These are phyloP conservation scores for Incumbomyces delicatus DNA, from an alignment of 2,329 filamentous ascomycete genomes.

Conservation along the genomic window DNA sequence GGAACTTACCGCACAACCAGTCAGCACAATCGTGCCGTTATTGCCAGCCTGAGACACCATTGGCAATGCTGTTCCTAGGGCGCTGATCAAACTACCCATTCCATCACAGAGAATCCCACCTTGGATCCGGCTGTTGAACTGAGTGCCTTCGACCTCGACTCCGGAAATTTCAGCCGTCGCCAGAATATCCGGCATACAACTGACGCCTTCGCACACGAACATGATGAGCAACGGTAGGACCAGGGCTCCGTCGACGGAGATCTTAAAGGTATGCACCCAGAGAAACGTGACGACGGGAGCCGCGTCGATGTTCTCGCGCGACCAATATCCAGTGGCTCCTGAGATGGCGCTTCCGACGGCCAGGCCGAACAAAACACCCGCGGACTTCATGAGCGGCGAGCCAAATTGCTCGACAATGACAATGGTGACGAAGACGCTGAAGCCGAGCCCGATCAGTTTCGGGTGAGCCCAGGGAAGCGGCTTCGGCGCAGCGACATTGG, in stretches of 20 bases:
- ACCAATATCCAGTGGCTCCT: slow-evolving; percentile 68
- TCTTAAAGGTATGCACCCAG: slow-evolving; percentile 68
- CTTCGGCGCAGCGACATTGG: slow-evolving; percentile 57
- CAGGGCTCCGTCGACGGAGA: slow-evolving; percentile 61
- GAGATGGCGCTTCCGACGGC: slow-evolving; percentile 70
- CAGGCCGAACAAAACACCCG: slow-evolving; percentile 64
- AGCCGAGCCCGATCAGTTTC: slow-evolving; percentile 69
- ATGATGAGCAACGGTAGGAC: slow-evolving; percentile 62
- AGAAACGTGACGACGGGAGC: slow-evolving; percentile 66
- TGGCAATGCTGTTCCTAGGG: slow-evolving; percentile 68
- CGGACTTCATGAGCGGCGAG: slow-evolving; percentile 74
- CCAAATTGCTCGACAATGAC: slow-evolving; percentile 74
- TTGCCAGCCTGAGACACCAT: slow-evolving; percentile 77
- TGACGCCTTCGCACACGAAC: slow-evolving; percentile 65
- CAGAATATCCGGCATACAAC: slow-evolving; percentile 71
- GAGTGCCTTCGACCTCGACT: slow-evolving; percentile 60
- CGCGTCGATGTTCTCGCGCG: slow-evolving; percentile 57
- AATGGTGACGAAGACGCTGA: slow-evolving; percentile 70
- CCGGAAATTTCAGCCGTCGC: slow-evolving; percentile 73
- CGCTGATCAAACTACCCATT: slow-evolving; percentile 63
- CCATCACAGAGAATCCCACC: slow-evolving; percentile 72
- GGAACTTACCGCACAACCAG: slow-evolving; percentile 53
- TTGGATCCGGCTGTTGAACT: slow-evolving; percentile 69
- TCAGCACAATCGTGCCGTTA: slow-evolving; percentile 75
- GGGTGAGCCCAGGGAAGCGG: slow-evolving; percentile 68